A percentile compares a stretch with the other conserved stretches of the same genome.
Conservation (phyloP, 1,139 yeast genomes). For the Kodamaea arcana region DNA sequence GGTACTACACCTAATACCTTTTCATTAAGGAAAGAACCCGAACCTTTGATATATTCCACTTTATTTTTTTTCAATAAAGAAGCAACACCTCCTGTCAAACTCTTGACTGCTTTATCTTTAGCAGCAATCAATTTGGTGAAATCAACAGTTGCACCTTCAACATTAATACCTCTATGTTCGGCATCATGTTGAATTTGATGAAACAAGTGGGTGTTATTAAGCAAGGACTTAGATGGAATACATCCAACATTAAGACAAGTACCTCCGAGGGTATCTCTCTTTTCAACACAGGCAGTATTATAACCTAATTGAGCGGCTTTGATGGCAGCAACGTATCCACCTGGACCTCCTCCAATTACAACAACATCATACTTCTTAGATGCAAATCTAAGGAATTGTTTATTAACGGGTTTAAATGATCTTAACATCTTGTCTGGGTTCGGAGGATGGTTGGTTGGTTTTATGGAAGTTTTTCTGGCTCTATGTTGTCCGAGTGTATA, state of each 20-base stretch:
- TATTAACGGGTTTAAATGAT: conserved; percentile 12
- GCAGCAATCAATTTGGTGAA: conserved; percentile 82
- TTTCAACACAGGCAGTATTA: conserved; percentile 94
- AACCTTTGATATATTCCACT: conserved; percentile 91
- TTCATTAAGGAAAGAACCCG: conserved; percentile 83
- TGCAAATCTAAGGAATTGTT: conserved; percentile 36
- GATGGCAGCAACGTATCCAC: conserved; percentile 98
- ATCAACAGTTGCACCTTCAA: conserved; percentile 67
- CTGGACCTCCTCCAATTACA: conserved; percentile 99
- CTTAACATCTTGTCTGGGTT: conserved; percentile 13
- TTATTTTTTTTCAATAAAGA: conserved; percentile 93
- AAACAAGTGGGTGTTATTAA: conserved; percentile 90
- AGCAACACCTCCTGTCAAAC: conserved; percentile 91
- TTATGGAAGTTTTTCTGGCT: neutral
- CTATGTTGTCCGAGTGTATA: neutral
- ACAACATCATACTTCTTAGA: conserved; percentile 76
- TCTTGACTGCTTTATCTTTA: conserved; percentile 84
- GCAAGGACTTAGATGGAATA: conserved; percentile 93
- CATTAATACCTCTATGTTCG: conserved; percentile 84
- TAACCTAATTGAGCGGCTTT: conserved; percentile 96
- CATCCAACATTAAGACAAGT: conserved; percentile 98
- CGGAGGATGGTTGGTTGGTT: conserved; percentile 1
- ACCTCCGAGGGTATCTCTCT: conserved; percentile 95
- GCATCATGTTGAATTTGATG: conserved; percentile 89
- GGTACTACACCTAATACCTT: conserved; percentile 77